Base-by-base conservation (phyloP, 2,329 filamentous ascomycete species). In the Ceratocystiopsis minuta region DNA sequence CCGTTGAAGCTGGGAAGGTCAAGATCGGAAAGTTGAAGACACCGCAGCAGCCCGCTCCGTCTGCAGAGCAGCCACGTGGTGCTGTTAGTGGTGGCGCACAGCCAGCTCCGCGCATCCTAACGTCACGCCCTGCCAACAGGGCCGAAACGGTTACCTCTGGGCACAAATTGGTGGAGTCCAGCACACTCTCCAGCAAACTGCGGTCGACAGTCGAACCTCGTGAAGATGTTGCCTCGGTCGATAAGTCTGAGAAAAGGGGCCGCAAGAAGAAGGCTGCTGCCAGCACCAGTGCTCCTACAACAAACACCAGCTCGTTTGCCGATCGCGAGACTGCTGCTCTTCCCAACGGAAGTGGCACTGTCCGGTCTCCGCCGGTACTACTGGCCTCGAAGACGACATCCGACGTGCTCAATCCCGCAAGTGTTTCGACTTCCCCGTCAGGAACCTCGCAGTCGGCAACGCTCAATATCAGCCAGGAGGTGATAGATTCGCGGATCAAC, bases 1-100 rank as follows among this genome's bases (percentile, higher is more conserved):
- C 84, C 3, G 68, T 84, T 37, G 68, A 78, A 41, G 70, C 75
- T 42, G 84, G 82, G 10, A 63, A 81, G 24, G 82, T 94, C 45
- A 74, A 74, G 35, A 78, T 94, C 40, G 70, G 74, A 32, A 79
- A 83, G 53, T 68, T 94, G 34, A 72, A 70, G 56, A 57, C 60
- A 38, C 57, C 64, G 31, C 64, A 53, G 57, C 61, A 55, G 53
- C 36, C 31, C 47, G 49, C 5, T 50, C 53, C 28, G n/a, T 20
- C 32, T 12, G 31, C 18, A 4, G 40, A 41, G 37, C 41, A 42
- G 11, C 24, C 24, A 10, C 24, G 24, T 28, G 24, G 24, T 28
- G 24, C 24, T 28, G 7, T 28, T 28, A 10, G 24, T 10, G 11
- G 11, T 28, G 24, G 24, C 9, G 24, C 6, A 10, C 24, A 28